Evolutionary conservation across 2,329 filamentous ascomycete genomes (phyloP).

Genomic region (Pseudogymnoascus sp.): DNA sequence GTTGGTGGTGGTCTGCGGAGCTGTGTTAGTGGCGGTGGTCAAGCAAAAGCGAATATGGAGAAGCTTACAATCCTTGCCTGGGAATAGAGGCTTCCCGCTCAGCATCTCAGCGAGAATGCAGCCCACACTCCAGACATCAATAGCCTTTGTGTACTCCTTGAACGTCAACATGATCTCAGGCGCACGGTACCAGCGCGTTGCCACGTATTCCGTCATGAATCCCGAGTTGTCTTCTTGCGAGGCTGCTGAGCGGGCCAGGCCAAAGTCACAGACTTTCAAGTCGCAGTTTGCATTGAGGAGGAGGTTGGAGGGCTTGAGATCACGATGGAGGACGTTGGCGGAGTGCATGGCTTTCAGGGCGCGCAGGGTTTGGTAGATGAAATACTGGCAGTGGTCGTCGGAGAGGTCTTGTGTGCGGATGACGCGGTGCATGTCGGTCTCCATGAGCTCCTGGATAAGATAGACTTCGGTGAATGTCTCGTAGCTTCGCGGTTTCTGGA

Average conservation of each 20-base stretch:
- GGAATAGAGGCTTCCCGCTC: constrained; percentile 95
- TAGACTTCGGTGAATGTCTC: constrained; percentile 97
- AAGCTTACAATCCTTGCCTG: constrained; percentile 88
- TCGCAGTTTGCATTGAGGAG: constrained; percentile 98
- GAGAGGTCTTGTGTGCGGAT: constrained; percentile 98
- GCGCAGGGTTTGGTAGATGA: constrained; percentile 98
- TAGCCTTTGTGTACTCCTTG: constrained; percentile 99
- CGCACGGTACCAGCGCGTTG: constrained; percentile 96
- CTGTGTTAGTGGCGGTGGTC: constrained; percentile 12
- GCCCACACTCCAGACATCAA: constrained; percentile 97
- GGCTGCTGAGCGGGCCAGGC: constrained; percentile 86
- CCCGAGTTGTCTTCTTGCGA: constrained; percentile 99
- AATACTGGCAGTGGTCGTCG: constrained; percentile 99
- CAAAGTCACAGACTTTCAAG: constrained; percentile 97
- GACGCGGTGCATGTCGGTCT: constrained; percentile 98
- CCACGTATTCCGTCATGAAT: constrained; percentile 99
- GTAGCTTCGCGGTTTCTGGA: constrained; percentile 94
- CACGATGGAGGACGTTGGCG: constrained; percentile 92
- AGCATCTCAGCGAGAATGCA: constrained; percentile 98
- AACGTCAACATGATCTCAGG: constrained; percentile 99
- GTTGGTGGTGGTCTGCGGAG: constrained; percentile 81
- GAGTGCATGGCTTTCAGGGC: constrained; percentile 99
- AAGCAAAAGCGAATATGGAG: background rate
- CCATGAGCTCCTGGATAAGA: constrained; percentile 98
- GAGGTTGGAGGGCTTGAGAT: constrained; percentile 94